Evolutionary conservation across 352 stramenopile species (phyloP).

Genomic region (Lagenidium giganteum): DNA sequence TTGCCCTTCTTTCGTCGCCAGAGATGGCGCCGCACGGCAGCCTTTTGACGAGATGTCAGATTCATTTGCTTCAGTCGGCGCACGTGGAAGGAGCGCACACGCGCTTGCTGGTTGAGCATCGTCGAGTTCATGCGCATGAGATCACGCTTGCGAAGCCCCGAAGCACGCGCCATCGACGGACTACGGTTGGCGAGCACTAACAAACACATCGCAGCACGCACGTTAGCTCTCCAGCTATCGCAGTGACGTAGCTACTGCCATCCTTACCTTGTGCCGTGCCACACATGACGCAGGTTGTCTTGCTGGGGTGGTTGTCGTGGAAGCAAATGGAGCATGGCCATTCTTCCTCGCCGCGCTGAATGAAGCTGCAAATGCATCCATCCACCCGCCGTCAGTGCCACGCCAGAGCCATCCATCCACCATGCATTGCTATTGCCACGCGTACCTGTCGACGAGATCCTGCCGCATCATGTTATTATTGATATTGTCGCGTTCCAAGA

Average conservation of each 20-base stretch:
- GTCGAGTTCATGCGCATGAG: constrained; percentile 56
- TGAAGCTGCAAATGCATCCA: constrained; percentile 38
- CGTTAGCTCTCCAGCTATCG: too few species aligned
- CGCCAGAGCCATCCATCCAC: background rate
- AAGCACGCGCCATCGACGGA: constrained; percentile 63
- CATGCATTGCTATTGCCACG: background rate
- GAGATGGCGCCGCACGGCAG: constrained; percentile 64
- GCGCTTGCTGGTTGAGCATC: constrained; percentile 78
- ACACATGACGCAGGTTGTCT: constrained; percentile 80
- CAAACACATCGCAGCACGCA: background rate
- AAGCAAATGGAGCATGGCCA: constrained; percentile 87
- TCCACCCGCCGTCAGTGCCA: constrained; percentile 1
- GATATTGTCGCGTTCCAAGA: constrained; percentile 73
- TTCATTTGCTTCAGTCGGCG: constrained; percentile 84
- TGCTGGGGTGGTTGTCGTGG: constrained; percentile 83
- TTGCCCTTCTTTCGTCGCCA: constrained; percentile 69
- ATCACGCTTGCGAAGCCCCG: constrained; percentile 58
- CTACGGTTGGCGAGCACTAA: constrained; percentile 43
- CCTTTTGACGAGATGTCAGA: constrained; percentile 73
- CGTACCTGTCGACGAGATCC: constrained; percentile 67
- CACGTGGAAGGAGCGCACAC: constrained; percentile 81
- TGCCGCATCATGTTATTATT: constrained; percentile 90
- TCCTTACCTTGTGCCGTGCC: constrained; percentile 47
- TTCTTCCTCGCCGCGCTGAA: constrained; percentile 73
- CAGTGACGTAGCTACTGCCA: too few species aligned